A percentile compares a stretch with the other conserved stretches of the same genome.
Evolutionary conservation across 352 stramenopile species (phyloP).

Genomic region (Globisporangium canariense): DNA sequence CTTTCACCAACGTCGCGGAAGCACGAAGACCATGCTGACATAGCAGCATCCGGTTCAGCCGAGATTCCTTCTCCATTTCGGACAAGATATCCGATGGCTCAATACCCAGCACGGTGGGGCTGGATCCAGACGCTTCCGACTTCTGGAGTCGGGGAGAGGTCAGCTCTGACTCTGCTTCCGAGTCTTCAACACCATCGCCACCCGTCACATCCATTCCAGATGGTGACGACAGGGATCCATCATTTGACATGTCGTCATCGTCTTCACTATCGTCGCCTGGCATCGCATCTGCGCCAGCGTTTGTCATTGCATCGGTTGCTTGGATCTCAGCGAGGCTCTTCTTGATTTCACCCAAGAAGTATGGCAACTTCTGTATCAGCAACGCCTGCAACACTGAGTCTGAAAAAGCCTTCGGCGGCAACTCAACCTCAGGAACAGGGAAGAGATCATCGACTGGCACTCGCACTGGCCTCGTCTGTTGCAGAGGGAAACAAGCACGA

Average conservation of each 20-base stretch:
- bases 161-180: conserved; percentile 54
- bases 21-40: conserved; percentile 77
- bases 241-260: conserved; percentile 85
- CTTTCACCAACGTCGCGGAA: conserved; percentile 66
- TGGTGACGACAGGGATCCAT: conserved; percentile 65
- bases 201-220: conserved; percentile 56
- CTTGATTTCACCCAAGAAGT: conserved; percentile 77
- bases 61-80: conserved; percentile 78
- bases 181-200: conserved; percentile 45
- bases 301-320: conserved; percentile 36
- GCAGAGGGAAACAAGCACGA: conserved; percentile 7
- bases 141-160: conserved; percentile 26
- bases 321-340: conserved; percentile 64
- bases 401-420: conserved; percentile 64
- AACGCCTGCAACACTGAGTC: conserved; percentile 60
- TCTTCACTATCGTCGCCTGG: conserved; percentile 68
- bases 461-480: conserved; percentile 71
- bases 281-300: conserved; percentile 26
- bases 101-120: conserved; percentile 16
- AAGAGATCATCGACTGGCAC: conserved; percentile 83
- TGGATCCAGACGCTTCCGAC: conserved; percentile 2
- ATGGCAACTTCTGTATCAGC: conserved; percentile 67
- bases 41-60: conserved; percentile 70
- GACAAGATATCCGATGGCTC: conserved; percentile 49
- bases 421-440: conserved; percentile 70